Conservation (phyloP, 1,284 basidiomycete species). For the Puccinia horiana region DNA sequence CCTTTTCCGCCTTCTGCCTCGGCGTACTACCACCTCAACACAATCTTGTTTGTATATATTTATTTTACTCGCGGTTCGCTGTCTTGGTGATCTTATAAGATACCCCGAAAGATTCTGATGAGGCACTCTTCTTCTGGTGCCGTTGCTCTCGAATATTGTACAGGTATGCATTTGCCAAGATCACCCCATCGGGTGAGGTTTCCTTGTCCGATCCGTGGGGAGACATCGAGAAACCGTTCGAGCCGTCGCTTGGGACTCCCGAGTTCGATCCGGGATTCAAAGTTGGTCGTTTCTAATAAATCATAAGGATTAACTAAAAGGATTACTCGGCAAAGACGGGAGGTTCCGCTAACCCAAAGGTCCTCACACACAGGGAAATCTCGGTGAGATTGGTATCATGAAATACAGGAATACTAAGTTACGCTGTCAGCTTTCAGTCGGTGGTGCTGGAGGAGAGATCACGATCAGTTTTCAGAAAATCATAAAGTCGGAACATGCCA, state of each 20-base stretch:
- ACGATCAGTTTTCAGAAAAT: constrained; percentile 40
- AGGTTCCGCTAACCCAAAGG: background rate
- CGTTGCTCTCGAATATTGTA: background rate
- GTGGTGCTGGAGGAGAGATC: constrained; percentile 40
- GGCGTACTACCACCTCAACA: constrained; percentile 47
- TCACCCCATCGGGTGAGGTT: constrained; percentile 29
- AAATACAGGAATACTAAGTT: constrained; percentile 46
- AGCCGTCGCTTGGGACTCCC: constrained; percentile 41
- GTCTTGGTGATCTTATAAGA: background rate
- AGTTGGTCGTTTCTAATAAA: background rate
- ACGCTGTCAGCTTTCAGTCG: constrained; percentile 44
- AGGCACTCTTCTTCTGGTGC: background rate
- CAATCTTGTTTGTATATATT: constrained; percentile 32
- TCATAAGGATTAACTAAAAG: background rate
- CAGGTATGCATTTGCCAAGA: constrained; percentile 48
- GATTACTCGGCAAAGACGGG: background rate
- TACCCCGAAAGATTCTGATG: background rate
- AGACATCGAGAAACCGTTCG: constrained; percentile 48
- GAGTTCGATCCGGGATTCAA: constrained; percentile 48
- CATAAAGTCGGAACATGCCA: constrained; percentile 25
- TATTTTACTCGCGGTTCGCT: background rate
- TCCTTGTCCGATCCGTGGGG: constrained; percentile 43
- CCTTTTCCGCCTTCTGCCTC: constrained; percentile 42
- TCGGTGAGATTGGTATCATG: constrained; percentile 46
- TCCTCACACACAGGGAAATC: constrained; percentile 36